Conservation (phyloP, 306 rosid species). For the Abrus precatorius region DNA sequence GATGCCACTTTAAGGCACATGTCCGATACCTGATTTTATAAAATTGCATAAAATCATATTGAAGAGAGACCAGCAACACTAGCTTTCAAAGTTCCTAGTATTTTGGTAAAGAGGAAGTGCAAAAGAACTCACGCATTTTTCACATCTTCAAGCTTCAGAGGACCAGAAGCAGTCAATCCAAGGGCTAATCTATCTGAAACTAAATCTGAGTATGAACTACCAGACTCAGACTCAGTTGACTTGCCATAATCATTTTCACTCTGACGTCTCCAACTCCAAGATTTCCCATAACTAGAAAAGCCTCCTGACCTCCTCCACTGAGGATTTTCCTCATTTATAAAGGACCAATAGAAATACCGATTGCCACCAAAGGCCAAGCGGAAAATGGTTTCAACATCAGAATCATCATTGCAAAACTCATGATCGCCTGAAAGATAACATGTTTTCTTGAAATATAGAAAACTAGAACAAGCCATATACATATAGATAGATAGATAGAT, state of each 20-base stretch:
- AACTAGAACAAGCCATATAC: slow-evolving; percentile 23
- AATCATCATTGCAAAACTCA: slow-evolving; percentile 71
- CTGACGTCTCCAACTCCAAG: slow-evolving; percentile 62
- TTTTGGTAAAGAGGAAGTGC: neutral
- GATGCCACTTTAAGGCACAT: slow-evolving; percentile 95
- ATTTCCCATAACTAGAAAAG: slow-evolving; percentile 54
- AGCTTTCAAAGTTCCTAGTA: slow-evolving; percentile 4
- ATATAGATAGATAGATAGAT: neutral
- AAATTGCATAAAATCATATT: slow-evolving; percentile 22
- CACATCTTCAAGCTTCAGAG: slow-evolving; percentile 79
- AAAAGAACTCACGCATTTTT: slow-evolving; percentile 80
- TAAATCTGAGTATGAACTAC: slow-evolving; percentile 49
- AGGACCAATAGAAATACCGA: slow-evolving; percentile 70
- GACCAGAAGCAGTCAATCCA: slow-evolving; percentile 79
- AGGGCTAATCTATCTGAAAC: slow-evolving; percentile 76
- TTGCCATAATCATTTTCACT: slow-evolving; percentile 60
- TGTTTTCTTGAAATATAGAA: slow-evolving; percentile 23
- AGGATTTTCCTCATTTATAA: slow-evolving; percentile 71
- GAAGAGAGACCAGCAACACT: neutral
- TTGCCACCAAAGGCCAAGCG: slow-evolving; percentile 71
- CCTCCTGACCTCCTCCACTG: slow-evolving; percentile 70
- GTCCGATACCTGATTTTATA: slow-evolving; percentile 65
- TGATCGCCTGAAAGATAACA: slow-evolving; percentile 58
- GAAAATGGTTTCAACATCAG: slow-evolving; percentile 69
- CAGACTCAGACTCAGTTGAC: slow-evolving; percentile 52